Conservation (phyloP, 2,329 filamentous ascomycete species). For the Conoideocrella luteorostrata region DNA sequence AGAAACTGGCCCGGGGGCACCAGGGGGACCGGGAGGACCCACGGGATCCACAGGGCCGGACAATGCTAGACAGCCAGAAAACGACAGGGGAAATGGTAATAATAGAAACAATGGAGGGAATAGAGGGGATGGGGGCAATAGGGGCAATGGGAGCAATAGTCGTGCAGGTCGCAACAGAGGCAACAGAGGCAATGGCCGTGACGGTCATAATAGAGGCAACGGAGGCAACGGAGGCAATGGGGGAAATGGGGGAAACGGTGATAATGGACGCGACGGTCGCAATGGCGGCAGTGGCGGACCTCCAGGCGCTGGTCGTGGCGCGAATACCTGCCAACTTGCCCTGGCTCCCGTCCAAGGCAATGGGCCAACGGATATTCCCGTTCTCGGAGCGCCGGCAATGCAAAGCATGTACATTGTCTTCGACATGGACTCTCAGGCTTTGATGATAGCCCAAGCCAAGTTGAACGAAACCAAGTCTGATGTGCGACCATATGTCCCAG, state of each 20-base stretch:
- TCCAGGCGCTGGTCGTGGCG: neutral
- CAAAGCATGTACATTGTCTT: constrained; percentile 6
- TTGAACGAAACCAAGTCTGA: neutral
- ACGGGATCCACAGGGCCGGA: neutral
- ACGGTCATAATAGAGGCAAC: neutral
- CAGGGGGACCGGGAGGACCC: neutral
- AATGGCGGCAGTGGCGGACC: neutral
- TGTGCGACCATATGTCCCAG: neutral
- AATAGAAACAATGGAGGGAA: neutral
- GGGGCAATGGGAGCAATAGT: neutral
- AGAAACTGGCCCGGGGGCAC: neutral
- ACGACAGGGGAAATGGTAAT: neutral
- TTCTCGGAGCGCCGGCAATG: constrained; percentile 2
- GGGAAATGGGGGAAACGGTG: neutral
- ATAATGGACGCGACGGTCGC: neutral
- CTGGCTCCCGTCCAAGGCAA: neutral
- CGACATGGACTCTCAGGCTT: neutral
- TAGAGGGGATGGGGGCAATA: neutral
- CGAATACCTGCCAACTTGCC: neutral
- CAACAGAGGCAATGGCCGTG: neutral
- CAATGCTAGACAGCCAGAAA: neutral
- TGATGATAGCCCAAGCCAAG: constrained; percentile 7
- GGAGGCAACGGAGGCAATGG: neutral
- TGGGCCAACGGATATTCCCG: neutral
- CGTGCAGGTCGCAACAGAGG: neutral